Percentiles rank a stretch among this genome's conserved stretches.
Evolutionary conservation across 768 basidiomycete species (phyloP).

Genomic region (Paxillus rubicundulus): DNA sequence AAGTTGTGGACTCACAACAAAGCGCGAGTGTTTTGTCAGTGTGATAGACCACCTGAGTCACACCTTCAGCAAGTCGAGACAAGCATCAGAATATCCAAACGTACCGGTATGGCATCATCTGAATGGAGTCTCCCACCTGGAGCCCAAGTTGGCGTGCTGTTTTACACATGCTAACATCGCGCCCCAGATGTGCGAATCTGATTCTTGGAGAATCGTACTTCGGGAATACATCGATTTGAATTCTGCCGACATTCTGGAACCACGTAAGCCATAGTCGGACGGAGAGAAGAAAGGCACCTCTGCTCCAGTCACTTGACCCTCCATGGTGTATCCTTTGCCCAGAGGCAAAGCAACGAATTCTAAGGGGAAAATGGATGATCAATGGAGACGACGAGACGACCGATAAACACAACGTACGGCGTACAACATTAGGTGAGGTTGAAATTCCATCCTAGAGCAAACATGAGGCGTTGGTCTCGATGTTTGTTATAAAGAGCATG

Average conservation of each 20-base stretch:
- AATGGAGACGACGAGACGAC: too few relatives aligned
- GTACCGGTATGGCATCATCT: not conserved
- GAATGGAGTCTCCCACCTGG: not conserved
- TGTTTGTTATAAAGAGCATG: not conserved
- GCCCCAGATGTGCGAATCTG: not conserved
- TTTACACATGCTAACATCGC: not conserved
- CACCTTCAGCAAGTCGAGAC: not conserved
- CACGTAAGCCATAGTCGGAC: too few relatives aligned
- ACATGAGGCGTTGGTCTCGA: not conserved
- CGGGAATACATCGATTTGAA: slow-evolving; percentile 5
- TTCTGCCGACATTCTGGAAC: slow-evolving; percentile 9
- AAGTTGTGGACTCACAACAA: not conserved
- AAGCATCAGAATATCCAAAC: not conserved
- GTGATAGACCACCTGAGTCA: too few relatives aligned
- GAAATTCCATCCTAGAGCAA: slow-evolving; percentile 21
- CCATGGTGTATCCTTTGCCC: slow-evolving; percentile 22
- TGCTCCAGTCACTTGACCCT: slow-evolving; percentile 14
- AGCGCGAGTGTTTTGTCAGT: not conserved
- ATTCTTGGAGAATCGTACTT: not conserved
- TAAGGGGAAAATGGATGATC: not conserved
- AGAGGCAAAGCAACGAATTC: slow-evolving; percentile 23
- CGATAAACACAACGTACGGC: not conserved
- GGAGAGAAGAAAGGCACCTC: not conserved
- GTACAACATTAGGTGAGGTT: slow-evolving; percentile 16
- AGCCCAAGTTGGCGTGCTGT: slow-evolving; percentile 4